Percentiles rank a stretch among this genome's conserved stretches.
These are phyloP conservation scores for Fusarium sp. DNA, from an alignment of 2,329 filamentous ascomycete species.

Conservation along the genomic window DNA sequence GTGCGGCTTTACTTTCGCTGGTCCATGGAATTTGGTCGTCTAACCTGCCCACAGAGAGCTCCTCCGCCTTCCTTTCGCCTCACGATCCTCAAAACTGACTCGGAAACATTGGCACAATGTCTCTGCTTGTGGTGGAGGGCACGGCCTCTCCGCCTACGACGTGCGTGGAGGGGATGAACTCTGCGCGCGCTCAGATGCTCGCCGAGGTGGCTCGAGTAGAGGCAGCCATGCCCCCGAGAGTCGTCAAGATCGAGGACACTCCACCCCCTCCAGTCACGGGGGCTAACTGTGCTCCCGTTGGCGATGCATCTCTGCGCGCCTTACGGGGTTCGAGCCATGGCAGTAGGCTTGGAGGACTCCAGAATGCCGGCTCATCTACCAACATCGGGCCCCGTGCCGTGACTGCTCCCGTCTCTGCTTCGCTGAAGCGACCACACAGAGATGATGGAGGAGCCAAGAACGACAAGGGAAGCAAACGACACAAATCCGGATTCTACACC, in stretches of 20 bases:
- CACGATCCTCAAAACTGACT: background rate
- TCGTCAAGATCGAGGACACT: constrained; percentile 18
- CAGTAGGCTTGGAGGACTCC: background rate
- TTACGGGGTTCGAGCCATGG: background rate
- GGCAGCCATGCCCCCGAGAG: background rate
- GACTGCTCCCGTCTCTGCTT: background rate
- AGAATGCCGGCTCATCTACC: background rate
- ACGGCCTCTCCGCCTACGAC: background rate
- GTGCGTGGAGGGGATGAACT: constrained; percentile 40
- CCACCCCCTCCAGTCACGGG: constrained; percentile 19
- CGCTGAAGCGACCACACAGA: constrained; percentile 19
- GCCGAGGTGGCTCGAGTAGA: constrained; percentile 24
- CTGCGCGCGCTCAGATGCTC: constrained; percentile 43
- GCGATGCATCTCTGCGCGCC: constrained; percentile 26
- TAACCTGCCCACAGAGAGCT: background rate
- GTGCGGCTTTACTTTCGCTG: background rate
- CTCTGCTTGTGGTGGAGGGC: background rate
- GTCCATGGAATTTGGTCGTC: background rate
- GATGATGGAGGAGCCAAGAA: background rate
- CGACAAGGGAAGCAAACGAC: constrained; percentile 5
- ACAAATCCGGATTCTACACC: constrained; percentile 4
- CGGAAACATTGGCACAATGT: background rate
- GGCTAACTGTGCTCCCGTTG: constrained; percentile 31
- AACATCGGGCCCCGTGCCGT: background rate
- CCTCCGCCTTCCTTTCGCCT: background rate